These are phyloP conservation scores for Nigrospora sphaerica DNA, from an alignment of 2,329 filamentous ascomycete genomes.

Conservation along the genomic window DNA sequence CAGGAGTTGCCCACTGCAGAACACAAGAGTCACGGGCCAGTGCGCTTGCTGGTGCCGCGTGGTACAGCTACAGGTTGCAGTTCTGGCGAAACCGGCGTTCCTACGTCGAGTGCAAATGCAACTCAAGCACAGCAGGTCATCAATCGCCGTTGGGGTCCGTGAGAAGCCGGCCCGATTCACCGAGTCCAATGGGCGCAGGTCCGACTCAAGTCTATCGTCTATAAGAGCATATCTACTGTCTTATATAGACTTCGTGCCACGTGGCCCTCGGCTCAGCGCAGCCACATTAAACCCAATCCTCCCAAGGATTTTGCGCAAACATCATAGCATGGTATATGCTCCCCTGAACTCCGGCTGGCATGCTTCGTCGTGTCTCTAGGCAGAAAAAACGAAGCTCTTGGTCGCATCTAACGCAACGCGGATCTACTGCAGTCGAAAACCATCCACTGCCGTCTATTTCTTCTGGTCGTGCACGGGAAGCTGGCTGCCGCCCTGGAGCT, in stretches of 20 bases:
- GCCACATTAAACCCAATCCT: too few species aligned
- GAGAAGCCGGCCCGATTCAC: too few species aligned
- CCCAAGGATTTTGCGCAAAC: not conserved
- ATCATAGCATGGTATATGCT: constrained; percentile 5
- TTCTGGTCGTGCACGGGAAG: constrained; percentile 28
- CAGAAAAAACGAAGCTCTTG: constrained; percentile 1
- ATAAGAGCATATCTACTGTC: not conserved
- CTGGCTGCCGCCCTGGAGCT: constrained; percentile 22
- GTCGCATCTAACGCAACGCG: constrained; percentile 4
- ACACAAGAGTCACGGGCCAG: too few species aligned
- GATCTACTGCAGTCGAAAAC: not conserved
- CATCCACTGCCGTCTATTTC: not conserved
- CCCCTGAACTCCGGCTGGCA: constrained; percentile 5
- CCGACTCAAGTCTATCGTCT: not conserved
- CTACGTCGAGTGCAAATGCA: too few species aligned
- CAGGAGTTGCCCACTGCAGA: too few species aligned
- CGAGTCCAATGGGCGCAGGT: not conserved
- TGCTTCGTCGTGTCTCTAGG: constrained; percentile 3
- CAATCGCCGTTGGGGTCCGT: too few species aligned
- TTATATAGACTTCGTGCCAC: not conserved
- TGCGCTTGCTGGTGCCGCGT: too few species aligned
- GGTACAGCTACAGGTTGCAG: too few species aligned
- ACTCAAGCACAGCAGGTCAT: too few species aligned
- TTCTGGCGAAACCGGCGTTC: too few species aligned
- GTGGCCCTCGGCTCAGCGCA: too few species aligned